Percentiles rank a stretch among this genome's conserved stretches.
These are phyloP conservation scores for Sphaerulina populicola DNA, from an alignment of 2,329 filamentous ascomycete species.

Conservation along the genomic window DNA sequence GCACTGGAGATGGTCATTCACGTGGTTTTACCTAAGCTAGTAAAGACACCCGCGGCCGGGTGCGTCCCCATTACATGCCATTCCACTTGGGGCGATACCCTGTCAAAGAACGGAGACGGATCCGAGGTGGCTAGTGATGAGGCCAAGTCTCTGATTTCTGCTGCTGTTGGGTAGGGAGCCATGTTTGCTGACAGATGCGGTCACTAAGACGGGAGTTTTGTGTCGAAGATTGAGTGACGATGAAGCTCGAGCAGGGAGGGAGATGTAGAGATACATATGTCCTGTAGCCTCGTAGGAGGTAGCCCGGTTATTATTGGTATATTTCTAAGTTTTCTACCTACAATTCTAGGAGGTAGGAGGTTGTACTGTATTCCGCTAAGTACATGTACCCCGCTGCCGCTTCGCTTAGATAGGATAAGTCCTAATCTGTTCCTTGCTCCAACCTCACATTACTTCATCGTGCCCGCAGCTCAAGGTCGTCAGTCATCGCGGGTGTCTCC, in stretches of 20 bases:
- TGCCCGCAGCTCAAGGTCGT: too few relatives aligned
- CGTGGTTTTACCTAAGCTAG: constrained; percentile 15
- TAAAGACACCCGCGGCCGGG: constrained; percentile 24
- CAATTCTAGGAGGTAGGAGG: too few relatives aligned
- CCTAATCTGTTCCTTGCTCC: too few relatives aligned
- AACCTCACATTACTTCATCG: too few relatives aligned
- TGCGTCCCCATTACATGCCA: constrained; percentile 29
- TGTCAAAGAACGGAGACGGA: constrained; percentile 24
- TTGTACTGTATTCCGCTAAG: too few relatives aligned
- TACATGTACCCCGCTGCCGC: too few relatives aligned
- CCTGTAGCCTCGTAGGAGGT: too few relatives aligned
- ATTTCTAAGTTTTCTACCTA: too few relatives aligned
- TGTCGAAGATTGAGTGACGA: background rate
- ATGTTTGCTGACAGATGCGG: background rate
- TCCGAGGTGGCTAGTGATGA: constrained; percentile 21
- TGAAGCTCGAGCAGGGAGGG: background rate
- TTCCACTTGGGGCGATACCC: constrained; percentile 23
- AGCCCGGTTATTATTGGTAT: too few relatives aligned
- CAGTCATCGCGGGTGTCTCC: too few relatives aligned
- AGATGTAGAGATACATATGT: too few relatives aligned
- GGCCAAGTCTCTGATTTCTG: constrained; percentile 22
- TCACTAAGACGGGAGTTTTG: background rate
- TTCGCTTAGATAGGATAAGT: too few relatives aligned
- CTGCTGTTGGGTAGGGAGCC: constrained; percentile 16
- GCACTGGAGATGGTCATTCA: background rate